A percentile compares a stretch with the other conserved stretches of the same genome.
These are phyloP conservation scores for Vitis hybrid DNA, from an alignment of 177 flowering plant species.

Conservation along the genomic window DNA sequence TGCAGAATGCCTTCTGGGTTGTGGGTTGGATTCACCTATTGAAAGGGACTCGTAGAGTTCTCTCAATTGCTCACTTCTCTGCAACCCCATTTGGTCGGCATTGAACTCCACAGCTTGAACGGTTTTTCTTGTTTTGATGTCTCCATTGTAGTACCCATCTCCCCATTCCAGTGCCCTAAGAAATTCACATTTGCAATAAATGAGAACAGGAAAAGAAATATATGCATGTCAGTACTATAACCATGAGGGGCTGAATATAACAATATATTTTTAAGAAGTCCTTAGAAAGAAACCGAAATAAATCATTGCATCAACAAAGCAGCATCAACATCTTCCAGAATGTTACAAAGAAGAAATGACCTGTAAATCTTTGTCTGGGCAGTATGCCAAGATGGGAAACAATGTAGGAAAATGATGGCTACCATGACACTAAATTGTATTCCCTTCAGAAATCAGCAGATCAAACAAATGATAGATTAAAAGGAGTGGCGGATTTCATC, in stretches of 20 bases:
- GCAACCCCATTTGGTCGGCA: conserved; percentile 59
- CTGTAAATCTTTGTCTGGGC: neutral
- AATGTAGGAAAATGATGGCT: neutral
- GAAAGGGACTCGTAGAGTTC: conserved; percentile 76
- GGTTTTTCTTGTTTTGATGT: conserved; percentile 89
- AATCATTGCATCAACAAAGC: neutral
- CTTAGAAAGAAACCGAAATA: no score
- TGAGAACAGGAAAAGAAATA: neutral
- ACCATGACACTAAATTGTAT: neutral
- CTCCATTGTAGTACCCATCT: conserved; percentile 94
- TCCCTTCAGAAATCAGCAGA: no score
- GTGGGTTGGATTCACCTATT: conserved; percentile 54
- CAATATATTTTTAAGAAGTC: neutral
- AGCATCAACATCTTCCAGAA: neutral
- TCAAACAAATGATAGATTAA: neutral
- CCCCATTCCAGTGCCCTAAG: conserved; percentile 81
- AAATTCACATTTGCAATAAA: neutral
- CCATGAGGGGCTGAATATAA: neutral
- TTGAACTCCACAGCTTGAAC: conserved; percentile 57
- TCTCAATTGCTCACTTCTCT: conserved; percentile 82
- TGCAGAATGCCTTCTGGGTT: conserved; percentile 69
- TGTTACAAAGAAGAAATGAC: neutral
- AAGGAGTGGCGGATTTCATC: neutral
- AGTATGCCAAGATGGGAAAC: no score
- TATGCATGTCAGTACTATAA: neutral